Evolutionary conservation across 192 early-diverging fungal genomes (phyloP).

Genomic region (Coemansia sp.): DNA sequence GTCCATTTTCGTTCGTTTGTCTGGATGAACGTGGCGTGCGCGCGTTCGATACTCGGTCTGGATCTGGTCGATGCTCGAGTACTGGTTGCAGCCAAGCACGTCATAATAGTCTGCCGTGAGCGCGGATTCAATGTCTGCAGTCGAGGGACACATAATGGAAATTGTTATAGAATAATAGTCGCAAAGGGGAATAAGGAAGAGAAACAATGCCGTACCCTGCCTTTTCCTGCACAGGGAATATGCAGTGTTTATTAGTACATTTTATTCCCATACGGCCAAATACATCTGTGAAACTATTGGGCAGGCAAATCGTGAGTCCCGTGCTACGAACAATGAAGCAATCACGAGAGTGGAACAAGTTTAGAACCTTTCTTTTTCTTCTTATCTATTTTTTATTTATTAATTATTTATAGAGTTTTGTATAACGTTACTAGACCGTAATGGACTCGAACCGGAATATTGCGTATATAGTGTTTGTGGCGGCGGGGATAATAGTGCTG

Average conservation of each 20-base stretch:
- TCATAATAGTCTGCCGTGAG: slow-evolving; percentile 34
- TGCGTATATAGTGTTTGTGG: slow-evolving; percentile 18
- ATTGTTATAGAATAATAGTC: background rate
- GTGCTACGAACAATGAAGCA: too few species aligned
- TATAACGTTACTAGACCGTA: background rate
- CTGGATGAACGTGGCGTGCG: slow-evolving; percentile 25
- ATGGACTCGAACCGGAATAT: background rate
- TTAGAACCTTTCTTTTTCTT: background rate
- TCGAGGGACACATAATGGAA: background rate
- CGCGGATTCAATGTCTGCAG: background rate
- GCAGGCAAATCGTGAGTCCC: too few species aligned
- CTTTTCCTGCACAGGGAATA: too few species aligned
- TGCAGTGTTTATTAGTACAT: too few species aligned
- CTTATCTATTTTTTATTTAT: slow-evolving; percentile 7
- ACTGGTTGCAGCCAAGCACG: slow-evolving; percentile 22
- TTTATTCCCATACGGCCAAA: too few species aligned
- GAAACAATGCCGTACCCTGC: too few species aligned
- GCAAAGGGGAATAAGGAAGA: too few species aligned
- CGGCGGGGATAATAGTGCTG: slow-evolving; percentile 1
- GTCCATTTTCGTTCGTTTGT: slow-evolving; percentile 3
- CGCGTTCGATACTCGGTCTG: slow-evolving; percentile 23
- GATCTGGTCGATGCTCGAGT: slow-evolving; percentile 23
- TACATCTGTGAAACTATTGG: too few species aligned
- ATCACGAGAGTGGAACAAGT: too few species aligned
- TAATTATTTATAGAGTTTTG: background rate